These are phyloP conservation scores for Cladosporium colombiae DNA, from an alignment of 2,329 filamentous ascomycete species.

Conservation along the genomic window DNA sequence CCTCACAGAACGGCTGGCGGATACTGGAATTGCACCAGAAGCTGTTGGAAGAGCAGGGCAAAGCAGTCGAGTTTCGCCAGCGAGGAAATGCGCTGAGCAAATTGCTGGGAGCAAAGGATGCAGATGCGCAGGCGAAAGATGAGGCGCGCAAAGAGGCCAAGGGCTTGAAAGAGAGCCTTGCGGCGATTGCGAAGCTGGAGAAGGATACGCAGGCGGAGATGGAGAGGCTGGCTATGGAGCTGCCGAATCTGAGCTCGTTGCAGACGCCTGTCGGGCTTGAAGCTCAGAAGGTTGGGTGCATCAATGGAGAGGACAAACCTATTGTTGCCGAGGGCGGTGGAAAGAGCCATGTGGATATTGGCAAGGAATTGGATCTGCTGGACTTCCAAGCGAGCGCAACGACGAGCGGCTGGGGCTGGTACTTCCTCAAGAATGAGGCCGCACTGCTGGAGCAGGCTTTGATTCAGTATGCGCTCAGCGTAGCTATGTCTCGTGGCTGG, in stretches of 20 bases:
- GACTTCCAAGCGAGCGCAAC: conserved; percentile 81
- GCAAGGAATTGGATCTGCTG: conserved; percentile 79
- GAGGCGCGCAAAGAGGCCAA: conserved; percentile 65
- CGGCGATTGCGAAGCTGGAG: conserved; percentile 63
- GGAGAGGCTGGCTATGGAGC: conserved; percentile 68
- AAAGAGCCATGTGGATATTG: conserved; percentile 67
- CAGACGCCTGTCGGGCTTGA: conserved; percentile 71
- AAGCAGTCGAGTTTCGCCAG: conserved; percentile 63
- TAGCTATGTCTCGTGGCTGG: conserved; percentile 76
- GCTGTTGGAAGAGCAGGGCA: conserved; percentile 55
- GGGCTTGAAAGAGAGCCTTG: conserved; percentile 63
- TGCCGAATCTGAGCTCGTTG: conserved; percentile 83
- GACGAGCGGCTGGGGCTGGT: conserved; percentile 96
- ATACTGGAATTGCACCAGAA: conserved; percentile 54
- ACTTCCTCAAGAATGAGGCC: conserved; percentile 89
- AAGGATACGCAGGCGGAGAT: conserved; percentile 65
- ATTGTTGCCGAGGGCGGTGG: not conserved
- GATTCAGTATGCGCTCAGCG: conserved; percentile 77
- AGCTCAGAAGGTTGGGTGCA: conserved; percentile 68
- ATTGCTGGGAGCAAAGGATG: conserved; percentile 46
- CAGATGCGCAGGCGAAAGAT: conserved; percentile 18
- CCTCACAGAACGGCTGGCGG: conserved; percentile 53
- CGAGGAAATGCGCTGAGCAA: conserved; percentile 65
- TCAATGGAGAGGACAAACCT: conserved; percentile 63
- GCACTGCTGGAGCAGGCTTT: conserved; percentile 94